These are phyloP conservation scores for Zarea fungicola DNA, from an alignment of 2,329 filamentous ascomycete genomes.

Conservation along the genomic window DNA sequence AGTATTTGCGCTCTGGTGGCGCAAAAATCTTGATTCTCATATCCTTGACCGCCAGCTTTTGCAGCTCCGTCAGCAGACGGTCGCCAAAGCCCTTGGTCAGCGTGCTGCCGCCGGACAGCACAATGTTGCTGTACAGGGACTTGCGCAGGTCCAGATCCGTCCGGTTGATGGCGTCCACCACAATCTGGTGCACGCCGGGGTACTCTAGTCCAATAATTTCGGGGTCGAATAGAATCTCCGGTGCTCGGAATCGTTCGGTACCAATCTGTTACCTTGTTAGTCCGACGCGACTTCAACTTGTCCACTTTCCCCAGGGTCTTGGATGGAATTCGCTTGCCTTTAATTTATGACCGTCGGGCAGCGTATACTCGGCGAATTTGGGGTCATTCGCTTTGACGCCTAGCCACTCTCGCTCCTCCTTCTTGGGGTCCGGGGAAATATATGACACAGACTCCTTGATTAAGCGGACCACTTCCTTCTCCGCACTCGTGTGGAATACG, in stretches of 20 bases:
- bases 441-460: constrained; percentile 97
- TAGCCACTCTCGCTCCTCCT: constrained; percentile 95
- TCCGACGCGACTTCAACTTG: too few species aligned
- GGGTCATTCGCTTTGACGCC: constrained; percentile 69
- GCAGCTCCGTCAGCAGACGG: constrained; percentile 83
- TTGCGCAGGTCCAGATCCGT: constrained; percentile 96
- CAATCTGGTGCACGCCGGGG: constrained; percentile 93
- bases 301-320: background rate
- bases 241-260: constrained; percentile 88
- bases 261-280: constrained; percentile 58
- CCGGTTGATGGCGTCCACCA: constrained; percentile 90
- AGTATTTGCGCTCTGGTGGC: constrained; percentile 95
- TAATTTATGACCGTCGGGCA: constrained; percentile 90
- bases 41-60: constrained; percentile 91
- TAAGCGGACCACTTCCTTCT: constrained; percentile 96
- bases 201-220: constrained; percentile 97
- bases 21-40: constrained; percentile 99
- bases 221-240: constrained; percentile 95
- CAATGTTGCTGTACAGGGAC: constrained; percentile 91
- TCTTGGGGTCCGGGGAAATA: constrained; percentile 82
- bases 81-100: constrained; percentile 97
- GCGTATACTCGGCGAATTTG: constrained; percentile 78
- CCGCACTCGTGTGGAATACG: constrained; percentile 94
- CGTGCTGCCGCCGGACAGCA: constrained; percentile 91
- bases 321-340: constrained; percentile 52